These are phyloP conservation scores for Nelumbo lutea DNA, from an alignment of 164 flowering plant species.

Conservation along the genomic window DNA sequence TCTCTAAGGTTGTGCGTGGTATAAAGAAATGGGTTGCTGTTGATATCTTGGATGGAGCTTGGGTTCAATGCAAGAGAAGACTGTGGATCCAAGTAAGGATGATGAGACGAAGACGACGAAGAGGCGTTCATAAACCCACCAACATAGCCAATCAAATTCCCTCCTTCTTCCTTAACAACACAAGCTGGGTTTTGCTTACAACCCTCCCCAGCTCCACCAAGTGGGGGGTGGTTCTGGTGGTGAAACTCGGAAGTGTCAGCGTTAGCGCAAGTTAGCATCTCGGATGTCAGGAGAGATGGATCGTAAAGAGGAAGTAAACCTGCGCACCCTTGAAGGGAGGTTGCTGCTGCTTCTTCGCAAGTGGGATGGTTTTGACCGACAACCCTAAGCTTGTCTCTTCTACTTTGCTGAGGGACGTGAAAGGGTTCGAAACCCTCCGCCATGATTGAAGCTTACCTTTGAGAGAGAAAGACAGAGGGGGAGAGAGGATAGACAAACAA, in stretches of 20 bases:
- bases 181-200: slow-evolving; percentile 2
- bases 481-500: background rate
- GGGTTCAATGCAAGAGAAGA: slow-evolving; percentile 35
- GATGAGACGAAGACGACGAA: slow-evolving; percentile 30
- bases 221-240: slow-evolving; percentile 9
- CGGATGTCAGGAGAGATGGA: slow-evolving; percentile 31
- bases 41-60: slow-evolving; percentile 28
- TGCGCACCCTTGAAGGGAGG: slow-evolving; percentile 15
- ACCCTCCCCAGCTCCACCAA: background rate
- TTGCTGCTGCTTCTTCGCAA: background rate
- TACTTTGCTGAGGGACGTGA: slow-evolving; percentile 83
- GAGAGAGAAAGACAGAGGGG: background rate
- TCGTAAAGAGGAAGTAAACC: slow-evolving; percentile 43
- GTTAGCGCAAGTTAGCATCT: slow-evolving; percentile 20
- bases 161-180: slow-evolving; percentile 29
- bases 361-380: slow-evolving; percentile 17
- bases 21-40: slow-evolving; percentile 29
- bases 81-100: slow-evolving; percentile 36
- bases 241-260: background rate
- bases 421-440: slow-evolving; percentile 56
- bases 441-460: slow-evolving; percentile 21
- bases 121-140: slow-evolving; percentile 13
- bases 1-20: slow-evolving; percentile 23
- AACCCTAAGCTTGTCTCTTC: slow-evolving; percentile 77
- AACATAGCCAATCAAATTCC: slow-evolving; percentile 35